Conservation (phyloP, 768 basidiomycete species). For the Suillus discolor region DNA sequence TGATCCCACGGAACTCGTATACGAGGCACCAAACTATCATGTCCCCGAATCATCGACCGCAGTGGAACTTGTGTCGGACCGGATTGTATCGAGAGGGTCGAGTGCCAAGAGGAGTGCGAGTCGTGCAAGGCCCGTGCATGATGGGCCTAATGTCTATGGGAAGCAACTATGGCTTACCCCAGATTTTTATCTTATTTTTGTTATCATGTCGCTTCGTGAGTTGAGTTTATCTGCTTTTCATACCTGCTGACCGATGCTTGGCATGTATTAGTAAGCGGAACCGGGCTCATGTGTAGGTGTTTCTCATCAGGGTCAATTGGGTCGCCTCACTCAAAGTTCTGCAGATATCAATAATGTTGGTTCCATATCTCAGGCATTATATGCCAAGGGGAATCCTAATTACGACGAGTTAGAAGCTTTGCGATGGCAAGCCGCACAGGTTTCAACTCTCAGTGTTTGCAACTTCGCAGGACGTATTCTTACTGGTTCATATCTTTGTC, state of each 20-base stretch:
- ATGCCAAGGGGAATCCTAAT: slow-evolving; percentile 55
- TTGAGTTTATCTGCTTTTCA: slow-evolving; percentile 12
- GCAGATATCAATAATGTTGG: slow-evolving; percentile 89
- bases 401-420: slow-evolving; percentile 73
- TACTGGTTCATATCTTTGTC: slow-evolving; percentile 50
- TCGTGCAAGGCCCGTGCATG: slow-evolving; percentile 15
- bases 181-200: slow-evolving; percentile 69
- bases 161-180: slow-evolving; percentile 47
- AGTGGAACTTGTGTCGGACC: slow-evolving; percentile 26
- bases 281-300: slow-evolving; percentile 72
- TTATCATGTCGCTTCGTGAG: slow-evolving; percentile 59
- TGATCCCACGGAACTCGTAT: slow-evolving; percentile 21
- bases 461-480: slow-evolving; percentile 80
- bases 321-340: slow-evolving; percentile 9
- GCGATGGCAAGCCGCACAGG: slow-evolving; percentile 82
- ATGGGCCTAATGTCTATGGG: slow-evolving; percentile 55
- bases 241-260: slow-evolving; percentile 1
- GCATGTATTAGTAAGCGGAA: slow-evolving; percentile 58
- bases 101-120: not conserved
- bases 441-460: slow-evolving; percentile 78
- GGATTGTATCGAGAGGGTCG: slow-evolving; percentile 4
- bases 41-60: slow-evolving; percentile 19
- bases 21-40: slow-evolving; percentile 22
- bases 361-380: slow-evolving; percentile 69
- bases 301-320: not conserved